These are phyloP conservation scores for Candida buenavistaensis DNA, from an alignment of 1,139 yeast species.

Conservation along the genomic window DNA sequence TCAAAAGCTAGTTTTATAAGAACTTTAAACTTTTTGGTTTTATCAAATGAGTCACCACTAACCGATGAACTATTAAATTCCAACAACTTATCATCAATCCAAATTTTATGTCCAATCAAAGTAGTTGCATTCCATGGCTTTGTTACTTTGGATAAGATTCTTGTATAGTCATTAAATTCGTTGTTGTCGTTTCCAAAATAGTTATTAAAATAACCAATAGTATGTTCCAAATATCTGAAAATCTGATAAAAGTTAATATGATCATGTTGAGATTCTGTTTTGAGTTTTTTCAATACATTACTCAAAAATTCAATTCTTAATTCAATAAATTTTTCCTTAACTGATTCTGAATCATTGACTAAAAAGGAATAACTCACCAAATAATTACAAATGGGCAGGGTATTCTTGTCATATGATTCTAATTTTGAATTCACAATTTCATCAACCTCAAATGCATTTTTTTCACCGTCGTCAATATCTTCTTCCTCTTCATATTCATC, in stretches of 20 bases:
- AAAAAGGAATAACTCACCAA: constrained; percentile 34
- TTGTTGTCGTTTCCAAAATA: constrained; percentile 29
- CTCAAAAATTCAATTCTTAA: constrained; percentile 25
- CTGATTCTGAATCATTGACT: constrained; percentile 17
- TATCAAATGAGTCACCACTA: not conserved
- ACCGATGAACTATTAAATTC: constrained; percentile 11
- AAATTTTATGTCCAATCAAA: constrained; percentile 29
- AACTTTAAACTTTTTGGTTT: constrained; percentile 3
- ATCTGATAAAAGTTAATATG: constrained; percentile 28
- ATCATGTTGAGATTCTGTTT: constrained; percentile 2
- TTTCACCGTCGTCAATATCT: constrained; percentile 15
- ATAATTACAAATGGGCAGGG: constrained; percentile 35
- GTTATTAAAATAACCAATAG: constrained; percentile 26
- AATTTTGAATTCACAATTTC: constrained; percentile 9
- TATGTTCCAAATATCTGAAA: constrained; percentile 36
- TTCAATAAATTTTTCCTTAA: constrained; percentile 25
- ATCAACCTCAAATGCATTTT: constrained; percentile 10
- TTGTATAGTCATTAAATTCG: constrained; percentile 20
- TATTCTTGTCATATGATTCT: constrained; percentile 20
- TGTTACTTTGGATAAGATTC: constrained; percentile 19
- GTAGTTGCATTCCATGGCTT: constrained; percentile 30
- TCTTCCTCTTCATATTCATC: constrained; percentile 17
- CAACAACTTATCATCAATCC: constrained; percentile 25
- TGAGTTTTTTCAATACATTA: constrained; percentile 14
- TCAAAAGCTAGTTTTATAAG: constrained; percentile 10